Base-by-base conservation (phyloP, 352 stramenopile genomes). In the Phytophthora idaei region DNA sequence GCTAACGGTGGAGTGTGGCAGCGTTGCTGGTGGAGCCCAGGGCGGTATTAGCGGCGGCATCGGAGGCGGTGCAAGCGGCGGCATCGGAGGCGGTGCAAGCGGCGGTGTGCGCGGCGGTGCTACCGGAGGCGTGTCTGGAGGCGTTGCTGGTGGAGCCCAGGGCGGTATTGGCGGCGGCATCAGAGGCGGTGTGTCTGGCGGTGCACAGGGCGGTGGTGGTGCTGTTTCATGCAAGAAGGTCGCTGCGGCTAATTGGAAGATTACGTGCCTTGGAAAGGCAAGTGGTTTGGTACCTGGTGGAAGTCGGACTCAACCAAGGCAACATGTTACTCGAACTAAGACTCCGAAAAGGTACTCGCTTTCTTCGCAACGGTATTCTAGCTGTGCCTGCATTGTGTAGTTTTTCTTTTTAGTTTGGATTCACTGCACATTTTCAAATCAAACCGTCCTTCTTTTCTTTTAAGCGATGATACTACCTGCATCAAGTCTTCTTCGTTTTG, bases 51-150 rank as follows among this genome's bases (percentile, higher is more conserved):
- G 39, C 53, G 7, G 32, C n/a, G 42, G 54, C 10, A 48, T 53
- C 14, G 34, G 27, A 11, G 57, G 21, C 8, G 34, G 15, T 4
- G 57, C 37, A 32, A 4, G 49, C 57, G 41, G 57, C 48, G 46
- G 46, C 12, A 21, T 37, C n/a, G 45, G 45, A 17, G 59, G 49
- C 17, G 56, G 57, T 4, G 47, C 49, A 4, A 29, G 14, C 11
- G 57, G 57, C 11, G 56, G 56, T 14, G n/a, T 49, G 9, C 29
- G 48, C 7, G 41, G 28, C 5, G 57, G 57, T 25, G 45, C 48
- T 5, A 27, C 7, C 12, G 47, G 47, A 14, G 47, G 28, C 25
- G 49, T 36, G 7, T 29, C 27, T 15, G 57, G 57, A 2, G 57
- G 57, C 5, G 34, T 54, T 5, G 10, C 17, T 14, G 55, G 55